Evolutionary conservation across 2,329 filamentous ascomycete species (phyloP).

Genomic region (Paracoccidioides lutzii): DNA sequence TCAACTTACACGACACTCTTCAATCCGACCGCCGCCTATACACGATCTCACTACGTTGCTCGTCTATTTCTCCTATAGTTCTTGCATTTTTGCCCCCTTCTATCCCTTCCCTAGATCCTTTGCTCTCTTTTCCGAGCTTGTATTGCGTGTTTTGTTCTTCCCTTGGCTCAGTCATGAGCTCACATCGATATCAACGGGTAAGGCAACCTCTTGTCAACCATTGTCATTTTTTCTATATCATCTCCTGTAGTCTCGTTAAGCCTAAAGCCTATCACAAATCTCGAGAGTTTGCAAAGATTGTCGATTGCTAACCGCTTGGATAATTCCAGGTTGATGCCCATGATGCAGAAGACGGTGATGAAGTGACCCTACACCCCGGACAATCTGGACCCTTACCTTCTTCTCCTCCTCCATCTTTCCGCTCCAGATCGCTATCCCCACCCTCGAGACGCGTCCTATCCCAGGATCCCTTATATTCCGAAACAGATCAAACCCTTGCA

Average conservation of each 20-base stretch:
- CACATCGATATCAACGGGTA: conserved; percentile 38
- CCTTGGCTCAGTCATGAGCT: conserved; percentile 29
- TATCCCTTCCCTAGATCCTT: background rate
- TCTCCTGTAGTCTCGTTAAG: background rate
- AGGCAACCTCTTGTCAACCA: conserved; percentile 15
- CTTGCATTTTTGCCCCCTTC: background rate
- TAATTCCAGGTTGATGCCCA: conserved; percentile 30
- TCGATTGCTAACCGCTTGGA: conserved; percentile 2
- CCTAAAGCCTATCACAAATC: background rate
- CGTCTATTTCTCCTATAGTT: background rate
- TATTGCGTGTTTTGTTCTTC: conserved; percentile 8
- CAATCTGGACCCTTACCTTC: conserved; percentile 22
- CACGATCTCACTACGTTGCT: background rate
- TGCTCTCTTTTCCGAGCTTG: conserved; percentile 11
- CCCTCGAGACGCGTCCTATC: conserved; percentile 37
- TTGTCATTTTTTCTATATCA: background rate
- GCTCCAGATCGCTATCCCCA: conserved; percentile 64
- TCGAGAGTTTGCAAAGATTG: background rate
- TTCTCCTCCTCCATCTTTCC: conserved; percentile 62
- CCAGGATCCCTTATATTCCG: conserved; percentile 37
- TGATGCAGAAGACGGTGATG: conserved; percentile 28
- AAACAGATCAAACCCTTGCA: conserved; percentile 68
- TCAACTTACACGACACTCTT: no score
- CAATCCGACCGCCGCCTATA: background rate
- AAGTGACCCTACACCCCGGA: conserved; percentile 20